Percentiles rank a stretch among this genome's conserved stretches.
Conservation (phyloP, 2,329 filamentous ascomycete genomes). For the Pseudogymnoascus sp. region DNA sequence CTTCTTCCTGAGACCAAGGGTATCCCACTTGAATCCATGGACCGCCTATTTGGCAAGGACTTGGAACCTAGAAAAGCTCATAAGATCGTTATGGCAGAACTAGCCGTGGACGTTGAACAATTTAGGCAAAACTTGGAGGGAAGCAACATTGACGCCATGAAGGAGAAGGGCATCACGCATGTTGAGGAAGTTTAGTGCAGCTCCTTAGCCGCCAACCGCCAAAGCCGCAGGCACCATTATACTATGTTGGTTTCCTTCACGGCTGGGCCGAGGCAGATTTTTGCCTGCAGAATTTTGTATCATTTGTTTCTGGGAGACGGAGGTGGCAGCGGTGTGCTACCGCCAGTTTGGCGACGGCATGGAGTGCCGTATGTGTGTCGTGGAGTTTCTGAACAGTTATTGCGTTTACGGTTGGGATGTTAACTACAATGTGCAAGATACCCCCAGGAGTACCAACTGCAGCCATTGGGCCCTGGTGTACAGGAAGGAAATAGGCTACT, state of each 20-base stretch:
- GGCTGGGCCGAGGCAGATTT: not conserved
- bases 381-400: slow-evolving; percentile 6
- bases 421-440: slow-evolving; percentile 7
- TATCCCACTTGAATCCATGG: slow-evolving; percentile 57
- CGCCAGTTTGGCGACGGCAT: not conserved
- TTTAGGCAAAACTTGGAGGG: slow-evolving; percentile 20
- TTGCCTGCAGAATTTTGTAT: not conserved
- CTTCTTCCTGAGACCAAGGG: slow-evolving; percentile 59
- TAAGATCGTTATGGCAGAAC: slow-evolving; percentile 19
- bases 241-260: not conserved
- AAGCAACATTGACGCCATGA: slow-evolving; percentile 17
- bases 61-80: slow-evolving; percentile 20
- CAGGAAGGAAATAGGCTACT: not conserved
- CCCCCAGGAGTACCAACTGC: slow-evolving; percentile 5
- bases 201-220: not conserved
- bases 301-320: not conserved
- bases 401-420: slow-evolving; percentile 5
- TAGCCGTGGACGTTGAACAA: slow-evolving; percentile 20
- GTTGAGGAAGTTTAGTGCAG: slow-evolving; percentile 17
- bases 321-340: not conserved
- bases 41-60: slow-evolving; percentile 45
- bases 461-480: slow-evolving; percentile 7
- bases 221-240: not conserved
- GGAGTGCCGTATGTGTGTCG: not conserved
- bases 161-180: slow-evolving; percentile 18